Conservation (phyloP, 768 basidiomycete species). For the Pleurotus pulmonarius region DNA sequence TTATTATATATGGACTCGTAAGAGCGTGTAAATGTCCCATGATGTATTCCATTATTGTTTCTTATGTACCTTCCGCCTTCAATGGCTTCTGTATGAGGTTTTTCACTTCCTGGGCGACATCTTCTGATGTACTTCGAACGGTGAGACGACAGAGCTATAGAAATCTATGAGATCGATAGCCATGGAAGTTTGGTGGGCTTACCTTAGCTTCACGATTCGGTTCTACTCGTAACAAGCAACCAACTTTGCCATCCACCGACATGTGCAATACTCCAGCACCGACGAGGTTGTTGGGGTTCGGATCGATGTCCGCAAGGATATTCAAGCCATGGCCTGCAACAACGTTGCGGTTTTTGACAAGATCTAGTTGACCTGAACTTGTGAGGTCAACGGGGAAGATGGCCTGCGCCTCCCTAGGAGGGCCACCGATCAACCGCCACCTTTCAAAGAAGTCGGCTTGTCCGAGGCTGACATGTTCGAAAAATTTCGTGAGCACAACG, state of each 20-base stretch:
- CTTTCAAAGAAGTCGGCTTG: slow-evolving; percentile 91
- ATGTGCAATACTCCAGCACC: slow-evolving; percentile 96
- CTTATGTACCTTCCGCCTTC: slow-evolving; percentile 19
- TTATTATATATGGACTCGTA: slow-evolving; percentile 4
- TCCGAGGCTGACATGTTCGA: slow-evolving; percentile 87
- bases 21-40: neutral
- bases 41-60: neutral
- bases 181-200: slow-evolving; percentile 15
- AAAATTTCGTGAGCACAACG: slow-evolving; percentile 85
- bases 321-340: slow-evolving; percentile 76
- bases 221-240: slow-evolving; percentile 88
- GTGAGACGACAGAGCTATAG: slow-evolving; percentile 86
- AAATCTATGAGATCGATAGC: neutral
- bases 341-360: slow-evolving; percentile 68
- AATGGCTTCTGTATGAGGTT: slow-evolving; percentile 47
- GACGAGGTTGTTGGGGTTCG: slow-evolving; percentile 91
- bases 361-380: slow-evolving; percentile 67
- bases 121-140: slow-evolving; percentile 91
- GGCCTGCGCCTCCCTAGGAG: slow-evolving; percentile 87
- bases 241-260: slow-evolving; percentile 89
- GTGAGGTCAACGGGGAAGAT: slow-evolving; percentile 81
- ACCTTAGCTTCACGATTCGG: slow-evolving; percentile 97
- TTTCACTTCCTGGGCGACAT: slow-evolving; percentile 73
- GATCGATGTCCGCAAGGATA: slow-evolving; percentile 81
- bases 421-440: slow-evolving; percentile 96